Evolutionary conservation across 2,329 filamentous ascomycete genomes (phyloP), one percentile per base, ranked within the genome.

Genomic region (Byssoonygena ceratinophila): DNA sequence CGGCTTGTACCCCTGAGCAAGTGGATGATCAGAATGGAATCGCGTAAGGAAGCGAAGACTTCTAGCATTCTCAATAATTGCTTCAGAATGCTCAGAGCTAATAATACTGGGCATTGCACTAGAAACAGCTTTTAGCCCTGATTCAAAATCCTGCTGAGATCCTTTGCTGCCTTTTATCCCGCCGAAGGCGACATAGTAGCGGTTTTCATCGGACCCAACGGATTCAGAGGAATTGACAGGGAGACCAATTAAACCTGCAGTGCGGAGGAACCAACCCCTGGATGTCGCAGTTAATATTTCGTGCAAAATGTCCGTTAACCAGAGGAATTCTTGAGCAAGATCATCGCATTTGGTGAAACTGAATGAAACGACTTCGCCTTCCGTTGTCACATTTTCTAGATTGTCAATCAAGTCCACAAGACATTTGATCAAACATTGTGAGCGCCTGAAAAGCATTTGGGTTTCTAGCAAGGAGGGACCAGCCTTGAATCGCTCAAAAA

Each of bases 31-130:
- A 4, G 85, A 78, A 63, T 92, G 85, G 59, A 84, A 81, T 20
- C 74, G 71, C 59, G 81, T 79, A 45, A 94, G 73, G 51, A 92
- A 81, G 6, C 85, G 79, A 45, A 94, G 68, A 63, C 85, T 91
- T 60, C 78, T 80, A 3, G 87, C 88, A 2, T 83, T 85, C 63
- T 94, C 87, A 58, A 91, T 90, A n/a, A 92, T 80, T 4, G 76
- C 72, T 47, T 78, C 76, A 2, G 81, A 82, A 58, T 90, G 78
- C 53, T 92, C 86, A 4, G 72, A 65, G 0, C 82, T 77, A 41
- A 94, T 74, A 59, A 92, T 92, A 1, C 75, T 72, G 0, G 87
- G 87, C 69, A 92, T 81, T 56, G 14, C 2, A 29, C 11, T 25
- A 18, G 34, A 39, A 22, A 46, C 36, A 37, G 20, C 1, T 20